Percentiles rank a stretch among this genome's conserved stretches.
phyloP scores from a whole-genome alignment of 2,329 filamentous ascomycete genomes.

The Alternaria hordeiaustralica region DNA sequence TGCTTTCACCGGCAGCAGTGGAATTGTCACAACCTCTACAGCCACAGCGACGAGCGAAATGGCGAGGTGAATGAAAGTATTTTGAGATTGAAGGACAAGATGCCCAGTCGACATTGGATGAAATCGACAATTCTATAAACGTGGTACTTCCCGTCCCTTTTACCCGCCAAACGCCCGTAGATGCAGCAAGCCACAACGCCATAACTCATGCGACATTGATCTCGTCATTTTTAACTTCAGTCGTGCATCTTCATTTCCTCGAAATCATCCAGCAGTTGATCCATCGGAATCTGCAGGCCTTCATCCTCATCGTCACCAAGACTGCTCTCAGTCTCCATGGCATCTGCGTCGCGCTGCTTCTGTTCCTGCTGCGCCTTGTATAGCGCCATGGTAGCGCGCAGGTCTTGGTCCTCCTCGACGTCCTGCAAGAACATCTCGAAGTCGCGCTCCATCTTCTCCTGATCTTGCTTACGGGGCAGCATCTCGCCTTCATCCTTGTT shows the following conservation, averaged over 20 bases:
- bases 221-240: slow-evolving; percentile 9
- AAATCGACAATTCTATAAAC: neutral
- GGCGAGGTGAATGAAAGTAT: neutral
- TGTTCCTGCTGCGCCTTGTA: slow-evolving; percentile 73
- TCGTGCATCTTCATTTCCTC: slow-evolving; percentile 80
- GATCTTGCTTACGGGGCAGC: slow-evolving; percentile 83
- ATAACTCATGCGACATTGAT: neutral
- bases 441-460: slow-evolving; percentile 86
- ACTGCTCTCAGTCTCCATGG: slow-evolving; percentile 69
- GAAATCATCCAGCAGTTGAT: slow-evolving; percentile 82
- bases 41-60: neutral
- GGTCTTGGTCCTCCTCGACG: slow-evolving; percentile 92
- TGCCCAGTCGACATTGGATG: neutral
- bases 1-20: neutral
- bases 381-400: slow-evolving; percentile 81
- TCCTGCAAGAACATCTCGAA: slow-evolving; percentile 98
- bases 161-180: slow-evolving; percentile 7
- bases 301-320: slow-evolving; percentile 66
- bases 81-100: neutral
- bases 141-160: neutral
- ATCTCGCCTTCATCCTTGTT: slow-evolving; percentile 86
- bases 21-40: neutral
- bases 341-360: slow-evolving; percentile 64
- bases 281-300: slow-evolving; percentile 56
- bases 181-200: slow-evolving; percentile 11